Evolutionary conservation across 2,329 filamentous ascomycete species (phyloP), one percentile per base, ranked within the genome.

Genomic region (Exophiala spinifera): DNA sequence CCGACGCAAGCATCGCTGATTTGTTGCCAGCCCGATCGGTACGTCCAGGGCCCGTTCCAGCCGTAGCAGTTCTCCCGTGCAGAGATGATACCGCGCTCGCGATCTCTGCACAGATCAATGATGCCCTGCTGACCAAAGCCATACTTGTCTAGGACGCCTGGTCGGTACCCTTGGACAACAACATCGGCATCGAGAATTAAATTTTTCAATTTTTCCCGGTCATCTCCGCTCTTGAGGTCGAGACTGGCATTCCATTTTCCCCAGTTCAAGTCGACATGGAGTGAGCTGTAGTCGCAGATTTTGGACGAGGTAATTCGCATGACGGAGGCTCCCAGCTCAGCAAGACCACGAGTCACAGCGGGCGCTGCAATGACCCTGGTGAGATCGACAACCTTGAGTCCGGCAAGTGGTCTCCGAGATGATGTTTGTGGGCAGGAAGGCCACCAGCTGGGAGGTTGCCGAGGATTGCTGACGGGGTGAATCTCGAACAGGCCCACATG

Each of bases 231-330:
- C 36, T 70, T 69, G 28, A 81, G 73, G 59, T 83, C 75, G 2
- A 82, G 65, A n/a, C 85, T 80, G 1, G 78, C 75, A 1, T 83
- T 79, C 58, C 84, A 84, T 66, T 89, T 89, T 19, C 86, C 86
- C 64, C 84, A 81, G 65, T 88, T 89, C 13, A 84, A 82, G 60
- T 89, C 86, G 0, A 87, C 79, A 62, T 89, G 85, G 88, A 88
- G 69, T 87, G 86, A 0, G 25, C 67, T 69, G 47, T 70, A 64
- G 61, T 74, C 70, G 1, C 54, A 62, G 3, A 77, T 59, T 46
- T 68, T 67, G 17, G 71, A 70, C 19, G 71, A 72, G 1, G 74
- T 76, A 8, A 77, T 65, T 46, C 74, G 71, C 37, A 78, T 70
- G 0, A 78, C 75, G 42, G 74, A 73, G 4, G 75, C 75, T 3